Percentiles rank a stretch among this genome's conserved stretches.
phyloP scores from a whole-genome alignment of 495 filamentous ascomycete genomes.

The Darksidea phi region DNA sequence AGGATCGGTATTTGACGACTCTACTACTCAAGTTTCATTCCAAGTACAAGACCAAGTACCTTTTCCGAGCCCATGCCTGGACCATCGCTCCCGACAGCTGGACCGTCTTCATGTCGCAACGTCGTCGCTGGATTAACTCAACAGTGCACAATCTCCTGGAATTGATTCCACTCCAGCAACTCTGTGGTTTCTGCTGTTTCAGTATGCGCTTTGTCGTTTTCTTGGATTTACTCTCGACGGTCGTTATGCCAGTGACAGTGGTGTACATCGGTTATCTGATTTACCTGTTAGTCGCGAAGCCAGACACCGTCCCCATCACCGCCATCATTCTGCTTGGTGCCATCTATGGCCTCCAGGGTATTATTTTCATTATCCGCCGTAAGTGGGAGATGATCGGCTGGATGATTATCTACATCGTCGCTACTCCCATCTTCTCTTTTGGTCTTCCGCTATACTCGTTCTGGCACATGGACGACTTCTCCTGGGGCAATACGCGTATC shows the following conservation, averaged over 20 bases:
- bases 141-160: conserved; percentile 98
- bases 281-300: conserved; percentile 61
- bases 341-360: conserved; percentile 93
- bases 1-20: conserved; percentile 95
- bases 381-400: conserved; percentile 99
- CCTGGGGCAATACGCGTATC: conserved; percentile 94
- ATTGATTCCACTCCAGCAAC: conserved; percentile 84
- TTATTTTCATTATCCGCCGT: conserved; percentile 92
- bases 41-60: conserved; percentile 97
- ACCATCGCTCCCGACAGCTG: conserved; percentile 94
- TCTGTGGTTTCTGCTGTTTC: conserved; percentile 99
- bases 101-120: conserved; percentile 92
- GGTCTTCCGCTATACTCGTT: conserved; percentile 92
- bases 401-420: conserved; percentile 95
- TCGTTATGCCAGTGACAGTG: conserved; percentile 89
- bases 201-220: conserved; percentile 99
- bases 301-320: conserved; percentile 69
- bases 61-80: conserved; percentile 87
- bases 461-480: conserved; percentile 99
- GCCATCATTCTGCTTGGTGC: conserved; percentile 87
- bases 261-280: conserved; percentile 90
- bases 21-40: conserved; percentile 89
- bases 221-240: conserved; percentile 83
- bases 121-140: conserved; percentile 99
- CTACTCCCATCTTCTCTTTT: conserved; percentile 88